phyloP scores from a whole-genome alignment of 2,329 filamentous ascomycete species.

The Orbilia brochopaga region DNA sequence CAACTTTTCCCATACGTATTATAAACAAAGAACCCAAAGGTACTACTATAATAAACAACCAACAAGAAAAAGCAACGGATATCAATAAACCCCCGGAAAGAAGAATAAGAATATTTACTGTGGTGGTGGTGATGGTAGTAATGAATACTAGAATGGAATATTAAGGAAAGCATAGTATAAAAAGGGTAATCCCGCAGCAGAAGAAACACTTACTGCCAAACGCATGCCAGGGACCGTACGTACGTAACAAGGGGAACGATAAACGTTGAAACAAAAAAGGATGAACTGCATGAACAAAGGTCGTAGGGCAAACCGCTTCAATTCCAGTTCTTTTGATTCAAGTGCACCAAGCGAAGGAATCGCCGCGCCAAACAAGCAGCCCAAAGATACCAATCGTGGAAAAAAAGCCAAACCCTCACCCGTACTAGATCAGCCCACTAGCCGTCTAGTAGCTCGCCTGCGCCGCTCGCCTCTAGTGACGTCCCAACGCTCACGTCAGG shows the following conservation, averaged over 20 bases:
- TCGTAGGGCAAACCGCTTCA: neutral
- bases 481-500: conserved; percentile 31
- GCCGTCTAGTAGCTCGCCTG: conserved; percentile 7
- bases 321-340: neutral
- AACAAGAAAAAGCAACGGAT: neutral
- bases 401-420: neutral
- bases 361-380: neutral
- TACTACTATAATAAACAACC: neutral
- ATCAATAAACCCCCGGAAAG: too few species aligned
- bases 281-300: too few species aligned
- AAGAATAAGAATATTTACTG: neutral
- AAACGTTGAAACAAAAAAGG: too few species aligned
- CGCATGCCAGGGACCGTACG: too few species aligned
- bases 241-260: too few species aligned
- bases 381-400: neutral
- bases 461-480: conserved; percentile 18
- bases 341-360: neutral
- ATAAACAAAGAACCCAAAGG: neutral
- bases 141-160: neutral
- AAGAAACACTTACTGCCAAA: neutral
- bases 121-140: neutral
- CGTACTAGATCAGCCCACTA: conserved; percentile 2
- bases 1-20: neutral
- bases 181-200: neutral
- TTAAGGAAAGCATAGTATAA: conserved; percentile 4